Evolutionary conservation across 2,329 filamentous ascomycete genomes (phyloP).

Genomic region (Colletotrichum cereale): DNA sequence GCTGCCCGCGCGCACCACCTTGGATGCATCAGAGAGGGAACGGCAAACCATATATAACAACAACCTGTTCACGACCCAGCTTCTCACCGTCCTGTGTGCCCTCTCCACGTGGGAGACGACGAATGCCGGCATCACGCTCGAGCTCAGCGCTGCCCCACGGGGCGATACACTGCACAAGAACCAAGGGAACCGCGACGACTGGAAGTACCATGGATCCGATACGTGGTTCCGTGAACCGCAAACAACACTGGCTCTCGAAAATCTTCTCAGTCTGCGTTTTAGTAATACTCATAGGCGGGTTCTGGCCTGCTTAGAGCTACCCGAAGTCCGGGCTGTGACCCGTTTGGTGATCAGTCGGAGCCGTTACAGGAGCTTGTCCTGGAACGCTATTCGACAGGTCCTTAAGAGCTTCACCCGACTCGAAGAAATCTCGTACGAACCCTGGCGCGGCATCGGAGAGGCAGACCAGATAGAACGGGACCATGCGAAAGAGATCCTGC

Average conservation of each 20-base stretch:
- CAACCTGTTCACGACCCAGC: neutral
- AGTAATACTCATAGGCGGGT: no score
- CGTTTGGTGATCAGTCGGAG: neutral
- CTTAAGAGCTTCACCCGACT: neutral
- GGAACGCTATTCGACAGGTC: neutral
- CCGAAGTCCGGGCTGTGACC: neutral
- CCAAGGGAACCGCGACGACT: no score
- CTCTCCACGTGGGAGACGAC: neutral
- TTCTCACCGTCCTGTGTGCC: neutral
- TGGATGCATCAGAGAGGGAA: no score
- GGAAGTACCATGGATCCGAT: no score
- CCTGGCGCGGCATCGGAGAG: neutral
- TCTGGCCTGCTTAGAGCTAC: no score
- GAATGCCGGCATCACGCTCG: neutral
- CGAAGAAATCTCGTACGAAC: neutral
- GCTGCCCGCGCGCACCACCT: neutral
- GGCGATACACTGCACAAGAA: neutral
- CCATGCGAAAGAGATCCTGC: neutral
- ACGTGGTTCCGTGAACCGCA: no score
- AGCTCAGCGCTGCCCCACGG: neutral
- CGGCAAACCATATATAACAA: no score
- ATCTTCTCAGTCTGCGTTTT: no score
- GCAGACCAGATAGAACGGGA: neutral
- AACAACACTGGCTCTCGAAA: no score
- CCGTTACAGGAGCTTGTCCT: neutral